Conservation (phyloP, 176 grass and related monocot genomes). For the Bothriochloa decipiens region DNA sequence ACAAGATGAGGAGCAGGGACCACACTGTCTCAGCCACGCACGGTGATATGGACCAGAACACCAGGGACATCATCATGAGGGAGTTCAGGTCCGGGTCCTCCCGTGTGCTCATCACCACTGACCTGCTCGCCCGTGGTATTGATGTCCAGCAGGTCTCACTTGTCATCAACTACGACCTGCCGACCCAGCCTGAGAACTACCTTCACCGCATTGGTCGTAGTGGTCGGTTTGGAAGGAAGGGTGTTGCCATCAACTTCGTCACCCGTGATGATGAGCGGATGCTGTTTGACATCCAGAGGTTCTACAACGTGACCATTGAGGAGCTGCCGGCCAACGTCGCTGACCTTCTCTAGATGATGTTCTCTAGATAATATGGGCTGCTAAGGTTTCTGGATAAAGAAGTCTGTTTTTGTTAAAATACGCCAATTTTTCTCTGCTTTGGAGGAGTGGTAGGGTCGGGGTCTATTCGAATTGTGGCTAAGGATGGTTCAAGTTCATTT, state of each 20-base stretch:
- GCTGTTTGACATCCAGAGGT: constrained; percentile 79
- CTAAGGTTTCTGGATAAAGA: constrained; percentile 41
- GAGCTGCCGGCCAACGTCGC: constrained; percentile 79
- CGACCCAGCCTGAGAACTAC: constrained; percentile 82
- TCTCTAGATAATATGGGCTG: constrained; percentile 30
- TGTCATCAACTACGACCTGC: constrained; percentile 81
- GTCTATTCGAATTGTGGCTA: constrained; percentile 45
- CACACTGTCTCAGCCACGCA: constrained; percentile 80
- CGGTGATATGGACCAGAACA: constrained; percentile 92
- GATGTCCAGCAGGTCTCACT: constrained; percentile 89
- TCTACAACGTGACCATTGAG: constrained; percentile 68
- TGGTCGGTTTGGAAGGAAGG: constrained; percentile 84
- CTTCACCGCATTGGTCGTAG: constrained; percentile 79
- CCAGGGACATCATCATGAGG: constrained; percentile 90
- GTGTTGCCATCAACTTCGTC: constrained; percentile 83
- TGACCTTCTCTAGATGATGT: constrained; percentile 65
- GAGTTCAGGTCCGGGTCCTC: constrained; percentile 84
- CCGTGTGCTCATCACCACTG: constrained; percentile 80
- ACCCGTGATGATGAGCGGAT: constrained; percentile 75
- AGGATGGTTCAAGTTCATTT: constrained; percentile 37
- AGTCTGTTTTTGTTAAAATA: constrained; percentile 53
- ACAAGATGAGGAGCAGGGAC: constrained; percentile 82
- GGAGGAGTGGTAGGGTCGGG: constrained; percentile 47
- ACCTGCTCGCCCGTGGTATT: constrained; percentile 81
- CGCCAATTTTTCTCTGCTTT: constrained; percentile 47